Evolutionary conservation across 1,284 basidiomycete genomes (phyloP).

Genomic region (Sanghuangporus baumii): DNA sequence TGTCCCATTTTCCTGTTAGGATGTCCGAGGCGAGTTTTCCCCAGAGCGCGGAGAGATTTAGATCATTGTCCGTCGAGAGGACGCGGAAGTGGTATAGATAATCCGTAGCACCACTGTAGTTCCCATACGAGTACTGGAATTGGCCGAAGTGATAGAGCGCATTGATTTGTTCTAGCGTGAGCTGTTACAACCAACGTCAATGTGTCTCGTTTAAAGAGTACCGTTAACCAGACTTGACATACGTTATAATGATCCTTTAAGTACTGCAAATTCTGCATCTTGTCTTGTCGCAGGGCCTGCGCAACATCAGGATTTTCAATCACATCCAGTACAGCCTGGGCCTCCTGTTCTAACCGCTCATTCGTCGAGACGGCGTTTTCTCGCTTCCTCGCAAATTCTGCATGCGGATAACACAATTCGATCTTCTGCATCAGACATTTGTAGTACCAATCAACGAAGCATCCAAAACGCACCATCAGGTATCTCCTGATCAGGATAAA

Average conservation of each 20-base stretch:
- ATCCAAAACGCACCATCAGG: slow-evolving; percentile 52
- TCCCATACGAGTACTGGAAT: slow-evolving; percentile 96
- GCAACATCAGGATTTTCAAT: slow-evolving; percentile 97
- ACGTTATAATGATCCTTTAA: slow-evolving; percentile 93
- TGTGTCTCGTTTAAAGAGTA: slow-evolving; percentile 14
- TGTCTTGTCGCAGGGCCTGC: slow-evolving; percentile 87
- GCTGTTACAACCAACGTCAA: slow-evolving; percentile 37
- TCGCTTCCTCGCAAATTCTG: slow-evolving; percentile 80
- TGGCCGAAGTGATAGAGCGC: slow-evolving; percentile 97
- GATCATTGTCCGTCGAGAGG: slow-evolving; percentile 87
- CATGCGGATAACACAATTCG: background rate
- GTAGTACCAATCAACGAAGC: background rate
- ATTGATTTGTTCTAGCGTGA: slow-evolving; percentile 92
- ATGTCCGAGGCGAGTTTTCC: slow-evolving; percentile 97
- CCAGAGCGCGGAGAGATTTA: slow-evolving; percentile 96
- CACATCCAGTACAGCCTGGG: slow-evolving; percentile 89
- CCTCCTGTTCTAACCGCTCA: slow-evolving; percentile 81
- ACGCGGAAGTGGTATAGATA: slow-evolving; percentile 99
- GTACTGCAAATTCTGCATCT: slow-evolving; percentile 93
- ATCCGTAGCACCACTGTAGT: slow-evolving; percentile 94
- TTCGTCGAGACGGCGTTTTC: slow-evolving; percentile 80
- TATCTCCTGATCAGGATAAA: slow-evolving; percentile 63
- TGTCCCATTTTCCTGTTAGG: slow-evolving; percentile 91
- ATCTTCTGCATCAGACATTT: background rate
- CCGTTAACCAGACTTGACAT: slow-evolving; percentile 27